Base-by-base conservation (phyloP, 352 stramenopile species). In the Phytopythium chamaehyphon region DNA sequence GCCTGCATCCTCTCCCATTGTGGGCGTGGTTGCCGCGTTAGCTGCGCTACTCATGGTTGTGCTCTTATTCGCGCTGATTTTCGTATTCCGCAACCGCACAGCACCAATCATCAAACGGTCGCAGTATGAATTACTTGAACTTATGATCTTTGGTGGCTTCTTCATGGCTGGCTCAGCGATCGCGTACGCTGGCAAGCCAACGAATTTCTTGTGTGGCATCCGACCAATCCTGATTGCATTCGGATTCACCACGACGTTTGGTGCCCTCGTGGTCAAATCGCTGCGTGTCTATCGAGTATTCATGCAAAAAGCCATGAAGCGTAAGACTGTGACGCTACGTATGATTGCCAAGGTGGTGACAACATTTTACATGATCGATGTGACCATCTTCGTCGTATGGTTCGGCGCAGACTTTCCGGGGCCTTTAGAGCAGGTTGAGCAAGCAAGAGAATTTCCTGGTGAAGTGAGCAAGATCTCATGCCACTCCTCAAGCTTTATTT, bases 271-370 rank as follows among this genome's bases (percentile, higher is more conserved):
- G 19, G 66, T 76, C 8, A 84, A 84, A 39, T 81, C 67, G 1
- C 49, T 83, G 14, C 67, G 75, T 0, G 75, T 86, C 0, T 86
- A 86, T 53, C 66, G 72, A 3, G 61, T 86, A 1, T 84, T 86
- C 59, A 55, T 78, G 52, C 37, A 39, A 14, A 63, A 56, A 3
- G 52, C 68, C 6, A 64, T 84, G 58, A 86, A 81, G 45, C 52
- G 68, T 9, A 56, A 66, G 35, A 69, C 45, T n/a, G 47, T 84
- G 24, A 71, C 68, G 21, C 16, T 66, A 3, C 43, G 55, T 7
- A 59, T 40, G 16, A 75, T 73, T 23, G 55, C 73, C 44, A 69
- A 79, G 26, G 49, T 82, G 9, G 56, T 79, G 26, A 33, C 45
- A 8, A 59, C 63, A 23, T 71, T 81, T 44, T 63, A 72, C 21